Evolutionary conservation across 2,329 filamentous ascomycete species (phyloP).

Genomic region (Chaetomium sp.): DNA sequence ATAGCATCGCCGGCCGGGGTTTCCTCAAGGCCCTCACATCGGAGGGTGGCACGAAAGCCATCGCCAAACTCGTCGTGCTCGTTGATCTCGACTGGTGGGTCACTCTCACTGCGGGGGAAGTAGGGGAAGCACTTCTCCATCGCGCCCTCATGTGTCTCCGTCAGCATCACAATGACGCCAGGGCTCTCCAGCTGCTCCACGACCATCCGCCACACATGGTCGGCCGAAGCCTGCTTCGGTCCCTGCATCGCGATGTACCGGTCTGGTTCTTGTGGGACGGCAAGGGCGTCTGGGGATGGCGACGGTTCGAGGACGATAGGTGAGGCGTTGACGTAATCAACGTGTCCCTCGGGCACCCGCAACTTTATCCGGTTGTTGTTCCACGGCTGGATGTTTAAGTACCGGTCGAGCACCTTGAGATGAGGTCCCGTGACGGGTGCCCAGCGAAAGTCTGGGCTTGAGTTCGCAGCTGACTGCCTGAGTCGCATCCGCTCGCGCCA

Average conservation of each 20-base stretch:
- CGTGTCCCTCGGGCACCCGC: constrained; percentile 63
- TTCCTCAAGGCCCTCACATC: constrained; percentile 57
- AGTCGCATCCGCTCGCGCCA: constrained; percentile 48
- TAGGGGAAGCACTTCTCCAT: constrained; percentile 85
- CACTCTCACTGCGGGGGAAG: constrained; percentile 58
- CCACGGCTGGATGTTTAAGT: constrained; percentile 85
- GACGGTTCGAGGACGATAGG: constrained; percentile 53
- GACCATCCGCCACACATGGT: constrained; percentile 94
- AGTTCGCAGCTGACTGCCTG: constrained; percentile 34
- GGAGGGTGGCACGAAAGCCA: constrained; percentile 61
- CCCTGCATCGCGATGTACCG: constrained; percentile 92
- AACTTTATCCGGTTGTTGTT: constrained; percentile 78
- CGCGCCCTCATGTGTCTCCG: constrained; percentile 72
- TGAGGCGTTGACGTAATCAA: constrained; percentile 80
- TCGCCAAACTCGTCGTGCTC: constrained; percentile 59
- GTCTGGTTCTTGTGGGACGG: constrained; percentile 32
- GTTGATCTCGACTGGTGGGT: constrained; percentile 52
- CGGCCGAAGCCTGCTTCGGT: constrained; percentile 67
- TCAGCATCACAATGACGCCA: constrained; percentile 90
- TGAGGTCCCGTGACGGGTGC: constrained; percentile 52
- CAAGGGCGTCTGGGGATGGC: constrained; percentile 24
- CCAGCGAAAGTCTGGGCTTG: constrained; percentile 32
- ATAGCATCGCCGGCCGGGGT: constrained; percentile 50
- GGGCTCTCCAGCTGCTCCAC: constrained; percentile 66
- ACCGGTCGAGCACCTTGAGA: constrained; percentile 66